A percentile compares a stretch with the other conserved stretches of the same genome.
phyloP scores from a whole-genome alignment of 1,139 yeast species.

The Geotrichum fermentans region DNA sequence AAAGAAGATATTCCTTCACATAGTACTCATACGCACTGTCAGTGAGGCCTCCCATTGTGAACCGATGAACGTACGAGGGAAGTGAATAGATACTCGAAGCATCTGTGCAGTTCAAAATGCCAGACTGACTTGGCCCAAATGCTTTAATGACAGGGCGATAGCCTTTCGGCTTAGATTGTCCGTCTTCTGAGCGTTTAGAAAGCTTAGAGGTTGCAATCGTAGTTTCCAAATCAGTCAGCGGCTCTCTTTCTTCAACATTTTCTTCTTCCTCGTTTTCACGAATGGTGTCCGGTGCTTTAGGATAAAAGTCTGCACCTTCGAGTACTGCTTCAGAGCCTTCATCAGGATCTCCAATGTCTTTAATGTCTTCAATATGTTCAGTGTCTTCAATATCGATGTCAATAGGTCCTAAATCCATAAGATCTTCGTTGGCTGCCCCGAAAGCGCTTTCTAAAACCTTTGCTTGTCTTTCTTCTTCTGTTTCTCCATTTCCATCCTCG shows the following conservation, averaged over 20 bases:
- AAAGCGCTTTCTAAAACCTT: neutral
- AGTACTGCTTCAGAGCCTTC: no score
- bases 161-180: neutral
- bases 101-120: neutral
- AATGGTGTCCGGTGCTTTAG: no score
- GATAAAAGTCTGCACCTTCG: no score
- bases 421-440: neutral
- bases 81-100: neutral
- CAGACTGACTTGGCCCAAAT: neutral
- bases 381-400: no score
- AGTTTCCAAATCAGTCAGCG: no score
- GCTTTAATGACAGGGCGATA: neutral
- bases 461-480: neutral
- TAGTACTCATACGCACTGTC: constrained; percentile 68
- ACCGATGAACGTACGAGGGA: neutral
- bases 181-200: neutral
- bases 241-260: no score
- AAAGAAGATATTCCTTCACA: constrained; percentile 52
- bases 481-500: neutral
- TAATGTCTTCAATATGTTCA: neutral
- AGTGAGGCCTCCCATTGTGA: constrained; percentile 52
- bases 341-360: no score
- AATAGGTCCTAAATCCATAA: no score
- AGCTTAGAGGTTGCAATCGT: neutral
- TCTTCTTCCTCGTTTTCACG: no score